These are phyloP conservation scores for Colletotrichum nymphaeae DNA, from an alignment of 2,329 filamentous ascomycete species.

Conservation along the genomic window DNA sequence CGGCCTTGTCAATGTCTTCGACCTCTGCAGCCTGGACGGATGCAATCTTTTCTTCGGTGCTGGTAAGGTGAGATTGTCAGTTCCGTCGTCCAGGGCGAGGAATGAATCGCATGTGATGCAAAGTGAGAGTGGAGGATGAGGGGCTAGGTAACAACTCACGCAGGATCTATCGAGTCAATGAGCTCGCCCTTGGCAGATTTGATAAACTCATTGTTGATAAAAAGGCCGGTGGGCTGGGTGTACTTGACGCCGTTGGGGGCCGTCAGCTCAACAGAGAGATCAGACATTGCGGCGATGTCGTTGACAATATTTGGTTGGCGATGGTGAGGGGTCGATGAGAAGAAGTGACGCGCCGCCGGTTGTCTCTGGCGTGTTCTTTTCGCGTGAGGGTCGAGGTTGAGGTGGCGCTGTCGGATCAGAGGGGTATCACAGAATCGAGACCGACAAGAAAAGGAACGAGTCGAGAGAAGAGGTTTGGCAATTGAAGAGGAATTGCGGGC, in stretches of 20 bases:
- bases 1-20: slow-evolving; percentile 74
- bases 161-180: slow-evolving; percentile 73
- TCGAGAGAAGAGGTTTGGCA: not conserved
- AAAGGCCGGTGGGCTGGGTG: slow-evolving; percentile 75
- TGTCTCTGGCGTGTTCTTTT: not conserved
- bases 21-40: slow-evolving; percentile 74
- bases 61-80: not conserved
- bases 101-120: not conserved
- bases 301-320: not conserved
- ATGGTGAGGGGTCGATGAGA: not conserved
- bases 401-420: not conserved
- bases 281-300: slow-evolving; percentile 18
- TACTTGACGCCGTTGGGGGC: slow-evolving; percentile 79
- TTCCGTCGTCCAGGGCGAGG: too few species aligned
- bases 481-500: not conserved
- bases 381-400: not conserved
- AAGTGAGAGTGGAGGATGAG: not conserved
- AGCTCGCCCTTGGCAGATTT: slow-evolving; percentile 65
- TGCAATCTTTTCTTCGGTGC: slow-evolving; percentile 55
- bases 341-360: not conserved
- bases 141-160: slow-evolving; percentile 50
- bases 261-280: slow-evolving; percentile 63
- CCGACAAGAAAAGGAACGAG: not conserved
- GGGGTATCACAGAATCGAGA: slow-evolving; percentile 16
- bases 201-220: slow-evolving; percentile 83